These are phyloP conservation scores for Colletotrichum sp. DNA, from an alignment of 2,329 filamentous ascomycete species.

Conservation along the genomic window DNA sequence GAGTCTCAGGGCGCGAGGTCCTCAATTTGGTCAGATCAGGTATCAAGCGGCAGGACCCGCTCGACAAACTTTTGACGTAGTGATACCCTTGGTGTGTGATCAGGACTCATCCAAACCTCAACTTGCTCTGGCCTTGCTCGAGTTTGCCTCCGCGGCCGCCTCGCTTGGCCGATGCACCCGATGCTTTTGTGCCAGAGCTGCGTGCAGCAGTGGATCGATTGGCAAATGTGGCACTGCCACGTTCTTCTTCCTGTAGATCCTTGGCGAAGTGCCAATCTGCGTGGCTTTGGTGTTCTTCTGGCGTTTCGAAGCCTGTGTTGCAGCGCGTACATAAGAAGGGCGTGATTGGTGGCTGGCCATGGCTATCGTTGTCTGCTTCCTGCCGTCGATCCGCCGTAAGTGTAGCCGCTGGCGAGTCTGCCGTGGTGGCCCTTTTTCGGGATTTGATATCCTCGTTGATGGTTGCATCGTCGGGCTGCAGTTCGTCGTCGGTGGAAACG, in stretches of 20 bases:
- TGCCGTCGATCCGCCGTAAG: not conserved
- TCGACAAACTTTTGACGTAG: constrained; percentile 11
- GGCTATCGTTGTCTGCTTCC: not conserved
- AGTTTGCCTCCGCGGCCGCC: constrained; percentile 34
- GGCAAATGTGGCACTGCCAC: constrained; percentile 52
- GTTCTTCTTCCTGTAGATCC: constrained; percentile 74
- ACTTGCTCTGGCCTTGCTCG: constrained; percentile 65
- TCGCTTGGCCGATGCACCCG: constrained; percentile 45
- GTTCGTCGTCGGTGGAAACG: constrained; percentile 32
- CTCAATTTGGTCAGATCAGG: not conserved
- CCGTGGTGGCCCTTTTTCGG: constrained; percentile 22
- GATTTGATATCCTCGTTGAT: not conserved
- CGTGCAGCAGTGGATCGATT: constrained; percentile 36
- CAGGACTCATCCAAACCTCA: constrained; percentile 60
- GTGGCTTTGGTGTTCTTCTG: constrained; percentile 74
- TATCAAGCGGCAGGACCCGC: constrained; percentile 18
- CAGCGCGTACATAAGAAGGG: constrained; percentile 68
- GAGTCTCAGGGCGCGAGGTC: not conserved
- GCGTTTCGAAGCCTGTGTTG: constrained; percentile 60
- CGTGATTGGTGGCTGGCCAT: constrained; percentile 35
- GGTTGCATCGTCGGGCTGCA: constrained; percentile 24
- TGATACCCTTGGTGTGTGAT: not conserved
- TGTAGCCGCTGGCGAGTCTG: not conserved
- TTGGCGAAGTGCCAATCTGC: constrained; percentile 95
- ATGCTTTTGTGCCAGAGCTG: constrained; percentile 32